Percentiles rank a stretch among this genome's conserved stretches.
Conservation (phyloP, 2,329 filamentous ascomycete genomes). For the Trichoderma atroviride region DNA sequence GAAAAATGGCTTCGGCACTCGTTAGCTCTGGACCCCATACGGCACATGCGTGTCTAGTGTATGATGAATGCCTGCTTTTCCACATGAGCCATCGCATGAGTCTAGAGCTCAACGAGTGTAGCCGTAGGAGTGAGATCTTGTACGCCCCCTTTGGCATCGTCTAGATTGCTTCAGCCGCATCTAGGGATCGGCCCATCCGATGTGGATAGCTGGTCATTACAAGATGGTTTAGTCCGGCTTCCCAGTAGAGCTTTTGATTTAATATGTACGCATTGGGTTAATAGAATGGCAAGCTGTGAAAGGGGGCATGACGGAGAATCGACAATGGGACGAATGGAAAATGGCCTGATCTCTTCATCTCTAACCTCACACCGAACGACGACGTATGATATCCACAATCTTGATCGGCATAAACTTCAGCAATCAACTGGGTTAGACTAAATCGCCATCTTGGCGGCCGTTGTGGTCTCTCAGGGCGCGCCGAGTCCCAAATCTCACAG, state of each 20-base stretch:
- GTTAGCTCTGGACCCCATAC: neutral
- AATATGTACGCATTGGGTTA: neutral
- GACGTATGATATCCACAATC: neutral
- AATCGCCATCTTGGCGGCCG: slow-evolving; percentile 1
- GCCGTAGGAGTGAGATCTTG: neutral
- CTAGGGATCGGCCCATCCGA: slow-evolving; percentile 6
- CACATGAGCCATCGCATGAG: neutral
- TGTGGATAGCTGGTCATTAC: neutral
- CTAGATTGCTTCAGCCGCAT: slow-evolving; percentile 16
- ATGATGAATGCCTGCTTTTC: too few species aligned
- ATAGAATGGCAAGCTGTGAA: neutral
- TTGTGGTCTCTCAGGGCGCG: neutral
- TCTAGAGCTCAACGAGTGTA: slow-evolving; percentile 1
- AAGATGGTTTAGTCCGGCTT: neutral
- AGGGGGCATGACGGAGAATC: neutral
- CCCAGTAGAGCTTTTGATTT: neutral
- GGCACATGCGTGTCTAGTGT: neutral
- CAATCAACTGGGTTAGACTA: neutral
- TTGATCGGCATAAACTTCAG: neutral
- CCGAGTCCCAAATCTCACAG: neutral
- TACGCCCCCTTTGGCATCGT: neutral
- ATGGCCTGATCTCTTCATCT: neutral
- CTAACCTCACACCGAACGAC: neutral
- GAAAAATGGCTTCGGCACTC: neutral
- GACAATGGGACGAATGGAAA: neutral